Evolutionary conservation across 179 eudicot species (phyloP), one percentile per base, ranked within the genome.

Genomic region (Silene coronaria): DNA sequence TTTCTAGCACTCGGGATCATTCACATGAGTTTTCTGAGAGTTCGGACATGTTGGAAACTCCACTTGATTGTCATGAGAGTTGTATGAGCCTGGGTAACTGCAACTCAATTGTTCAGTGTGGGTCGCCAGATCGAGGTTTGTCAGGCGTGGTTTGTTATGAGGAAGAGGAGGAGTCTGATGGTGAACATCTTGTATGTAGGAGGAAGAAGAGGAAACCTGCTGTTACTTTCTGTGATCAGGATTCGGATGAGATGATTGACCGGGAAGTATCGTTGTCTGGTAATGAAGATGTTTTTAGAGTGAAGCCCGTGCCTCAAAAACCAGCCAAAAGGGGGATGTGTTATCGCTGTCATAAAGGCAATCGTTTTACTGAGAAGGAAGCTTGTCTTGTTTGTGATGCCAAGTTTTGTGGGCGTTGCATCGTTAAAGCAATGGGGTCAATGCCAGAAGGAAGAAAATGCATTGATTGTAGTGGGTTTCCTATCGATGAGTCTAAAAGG

Each of bases 381-480:
- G 84, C 74, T 11, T 95, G 99, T 76, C 72, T 95, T 23, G 97
- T 87, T 64, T 95, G 99, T 58, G 84, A 82, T 70, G 91, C 96
- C n/a, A 89, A 87, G 79, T 95, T 86, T 74, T 95, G 99, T 68
- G 63, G 64, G 22, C 76, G 80, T 63, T 95, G 99, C 60, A 86
- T 92, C 75, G 73, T 91, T 36, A 86, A 86, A 80, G 91, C 90
- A 53, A 95, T 95, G 99, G 97, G 99, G 70, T 87, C 99, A 5
- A 95, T 95, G 99, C 93, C 91, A 0, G 93, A 92, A 81, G 99
- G 99, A 19, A 88, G 99, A 62, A 95, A 95, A 72, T 95, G 97
- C 67, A 75, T 91, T 70, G 60, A 84, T 58, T 95, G 99, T 80
- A 89, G 89, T 17, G 91, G 92, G 7, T 78, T 14, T 38, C 75